Evolutionary conservation across 1,139 yeast species (phyloP).

Genomic region (Taphrina pruni): DNA sequence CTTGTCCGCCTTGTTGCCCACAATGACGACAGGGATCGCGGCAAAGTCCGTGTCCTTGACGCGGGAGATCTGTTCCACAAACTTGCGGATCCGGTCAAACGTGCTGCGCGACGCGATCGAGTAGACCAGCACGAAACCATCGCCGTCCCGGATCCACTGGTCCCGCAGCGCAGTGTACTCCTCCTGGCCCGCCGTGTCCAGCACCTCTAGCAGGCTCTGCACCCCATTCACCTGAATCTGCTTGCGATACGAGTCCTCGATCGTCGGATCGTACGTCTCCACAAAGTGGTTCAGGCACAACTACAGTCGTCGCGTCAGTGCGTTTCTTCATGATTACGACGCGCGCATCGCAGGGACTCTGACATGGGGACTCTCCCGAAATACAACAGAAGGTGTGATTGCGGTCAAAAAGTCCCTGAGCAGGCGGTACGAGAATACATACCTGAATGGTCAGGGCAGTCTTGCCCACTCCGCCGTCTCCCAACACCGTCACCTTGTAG

Average conservation of each 20-base stretch:
- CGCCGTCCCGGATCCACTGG: conserved; percentile 72
- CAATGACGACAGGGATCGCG: conserved; percentile 58
- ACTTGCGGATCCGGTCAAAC: conserved; percentile 76
- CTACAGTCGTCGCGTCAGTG: conserved; percentile 7
- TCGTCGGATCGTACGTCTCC: conserved; percentile 90
- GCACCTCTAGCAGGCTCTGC: conserved; percentile 86
- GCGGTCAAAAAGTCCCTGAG: too few species aligned
- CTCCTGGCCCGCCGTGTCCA: conserved; percentile 98
- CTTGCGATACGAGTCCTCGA: conserved; percentile 93
- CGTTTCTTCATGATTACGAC: too few species aligned
- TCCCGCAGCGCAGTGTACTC: conserved; percentile 96
- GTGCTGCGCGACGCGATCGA: conserved; percentile 88
- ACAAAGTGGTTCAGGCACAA: conserved; percentile 45
- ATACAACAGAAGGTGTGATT: too few species aligned
- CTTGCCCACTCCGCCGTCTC: conserved; percentile 99
- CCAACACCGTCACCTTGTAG: conserved; percentile 89
- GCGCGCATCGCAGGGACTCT: too few species aligned
- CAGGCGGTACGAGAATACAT: background rate
- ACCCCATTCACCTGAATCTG: conserved; percentile 91
- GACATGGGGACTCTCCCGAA: too few species aligned
- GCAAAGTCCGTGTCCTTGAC: conserved; percentile 71
- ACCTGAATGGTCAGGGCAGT: conserved; percentile 38
- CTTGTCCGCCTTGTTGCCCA: conserved; percentile 83
- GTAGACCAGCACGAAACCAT: conserved; percentile 85
- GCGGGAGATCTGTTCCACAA: conserved; percentile 85